A percentile compares a stretch with the other conserved stretches of the same genome.
phyloP scores from a whole-genome alignment of 1,284 basidiomycete species.

The Pterula multifida region DNA sequence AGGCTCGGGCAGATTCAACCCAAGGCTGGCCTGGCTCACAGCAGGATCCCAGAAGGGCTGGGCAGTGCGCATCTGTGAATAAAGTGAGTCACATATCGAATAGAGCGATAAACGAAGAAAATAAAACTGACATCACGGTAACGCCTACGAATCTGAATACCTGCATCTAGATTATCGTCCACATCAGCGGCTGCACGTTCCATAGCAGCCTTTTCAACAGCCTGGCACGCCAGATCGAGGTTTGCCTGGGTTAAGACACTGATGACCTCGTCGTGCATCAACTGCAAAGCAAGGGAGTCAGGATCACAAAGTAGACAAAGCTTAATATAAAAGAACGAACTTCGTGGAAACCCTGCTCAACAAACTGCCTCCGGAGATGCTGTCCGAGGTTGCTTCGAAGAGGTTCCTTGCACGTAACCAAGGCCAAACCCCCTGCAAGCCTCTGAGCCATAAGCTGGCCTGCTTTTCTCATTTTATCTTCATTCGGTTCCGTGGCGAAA shows the following conservation, averaged over 20 bases:
- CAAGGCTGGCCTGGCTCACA: constrained; percentile 63
- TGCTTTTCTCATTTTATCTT: constrained; percentile 83
- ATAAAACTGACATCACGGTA: constrained; percentile 62
- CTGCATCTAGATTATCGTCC: constrained; percentile 77
- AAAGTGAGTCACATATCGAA: too few species aligned
- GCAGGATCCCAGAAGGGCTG: constrained; percentile 85
- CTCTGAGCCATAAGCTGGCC: constrained; percentile 97
- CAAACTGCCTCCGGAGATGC: constrained; percentile 73
- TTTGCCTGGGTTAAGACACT: constrained; percentile 86
- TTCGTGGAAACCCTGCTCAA: constrained; percentile 83
- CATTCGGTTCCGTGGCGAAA: constrained; percentile 90
- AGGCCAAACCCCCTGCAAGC: constrained; percentile 89
- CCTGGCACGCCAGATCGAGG: constrained; percentile 85
- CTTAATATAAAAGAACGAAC: constrained; percentile 22
- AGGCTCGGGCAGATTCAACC: constrained; percentile 77
- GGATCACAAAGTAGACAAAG: constrained; percentile 4
- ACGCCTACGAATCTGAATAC: constrained; percentile 78
- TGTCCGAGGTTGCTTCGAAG: constrained; percentile 87
- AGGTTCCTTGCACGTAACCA: constrained; percentile 98
- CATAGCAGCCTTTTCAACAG: constrained; percentile 97
- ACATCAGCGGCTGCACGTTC: constrained; percentile 93
- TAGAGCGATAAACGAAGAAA: too few species aligned
- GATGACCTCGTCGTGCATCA: constrained; percentile 62
- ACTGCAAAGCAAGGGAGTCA: constrained; percentile 24
- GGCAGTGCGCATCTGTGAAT: constrained; percentile 48